Conservation (phyloP, 2,329 filamentous ascomycete genomes). For the Fusarium metavorans region DNA sequence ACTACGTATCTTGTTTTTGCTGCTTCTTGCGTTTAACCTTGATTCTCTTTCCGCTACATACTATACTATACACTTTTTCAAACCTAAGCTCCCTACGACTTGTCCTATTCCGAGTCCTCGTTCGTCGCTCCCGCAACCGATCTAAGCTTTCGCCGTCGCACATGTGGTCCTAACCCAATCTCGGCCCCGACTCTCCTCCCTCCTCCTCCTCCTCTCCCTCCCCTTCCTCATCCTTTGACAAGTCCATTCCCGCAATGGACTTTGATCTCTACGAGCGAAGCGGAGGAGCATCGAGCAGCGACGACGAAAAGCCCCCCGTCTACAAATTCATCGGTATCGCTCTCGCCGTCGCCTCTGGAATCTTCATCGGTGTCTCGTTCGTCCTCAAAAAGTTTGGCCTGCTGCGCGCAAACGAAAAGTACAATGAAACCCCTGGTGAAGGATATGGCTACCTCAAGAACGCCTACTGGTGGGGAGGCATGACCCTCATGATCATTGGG, state of each 20-base stretch:
- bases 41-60: not conserved
- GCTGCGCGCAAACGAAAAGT: slow-evolving; percentile 93
- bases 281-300: slow-evolving; percentile 32
- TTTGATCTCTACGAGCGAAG: slow-evolving; percentile 39
- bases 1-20: slow-evolving; percentile 3
- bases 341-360: slow-evolving; percentile 85
- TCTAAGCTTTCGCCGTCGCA: slow-evolving; percentile 27
- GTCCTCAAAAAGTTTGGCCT: slow-evolving; percentile 95
- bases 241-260: slow-evolving; percentile 37
- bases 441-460: slow-evolving; percentile 99
- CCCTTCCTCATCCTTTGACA: not conserved
- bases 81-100: slow-evolving; percentile 1
- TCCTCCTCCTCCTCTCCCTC: slow-evolving; percentile 1
- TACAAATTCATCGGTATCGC: slow-evolving; percentile 92
- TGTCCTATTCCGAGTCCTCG: slow-evolving; percentile 23
- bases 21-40: slow-evolving; percentile 2
- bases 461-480: slow-evolving; percentile 92
- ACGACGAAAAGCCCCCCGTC: slow-evolving; percentile 56
- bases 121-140: slow-evolving; percentile 39
- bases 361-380: slow-evolving; percentile 95
- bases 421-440: slow-evolving; percentile 94
- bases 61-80: not conserved
- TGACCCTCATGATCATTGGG: slow-evolving; percentile 96
- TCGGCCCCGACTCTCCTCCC: slow-evolving; percentile 23
- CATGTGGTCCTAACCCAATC: slow-evolving; percentile 42